These are phyloP conservation scores for Chimonanthus praecox DNA, from an alignment of 164 flowering plant genomes.

Conservation along the genomic window DNA sequence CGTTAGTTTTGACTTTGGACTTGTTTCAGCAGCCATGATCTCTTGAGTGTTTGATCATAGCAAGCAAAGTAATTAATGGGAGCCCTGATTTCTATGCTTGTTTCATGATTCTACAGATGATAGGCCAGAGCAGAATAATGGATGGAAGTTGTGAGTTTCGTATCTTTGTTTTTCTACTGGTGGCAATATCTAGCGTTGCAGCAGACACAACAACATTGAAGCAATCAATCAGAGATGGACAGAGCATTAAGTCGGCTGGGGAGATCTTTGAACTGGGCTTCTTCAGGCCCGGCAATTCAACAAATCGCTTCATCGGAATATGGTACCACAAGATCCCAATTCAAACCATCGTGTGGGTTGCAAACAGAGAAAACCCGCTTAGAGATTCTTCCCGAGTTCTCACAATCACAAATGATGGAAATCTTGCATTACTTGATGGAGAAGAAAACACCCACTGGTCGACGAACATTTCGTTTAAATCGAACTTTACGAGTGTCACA, in stretches of 20 bases:
- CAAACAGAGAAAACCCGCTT: constrained; percentile 6
- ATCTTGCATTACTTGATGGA: neutral
- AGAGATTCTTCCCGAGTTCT: constrained; percentile 1
- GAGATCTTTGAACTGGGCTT: constrained; percentile 8
- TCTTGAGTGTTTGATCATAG: too few relatives aligned
- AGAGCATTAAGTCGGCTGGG: neutral
- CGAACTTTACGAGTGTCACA: neutral
- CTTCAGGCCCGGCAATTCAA: constrained; percentile 8
- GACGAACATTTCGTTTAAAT: neutral
- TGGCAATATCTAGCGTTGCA: neutral
- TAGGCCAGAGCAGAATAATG: neutral
- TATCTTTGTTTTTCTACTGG: neutral
- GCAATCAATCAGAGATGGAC: neutral
- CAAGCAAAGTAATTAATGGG: too few relatives aligned
- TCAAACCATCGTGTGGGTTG: constrained; percentile 5
- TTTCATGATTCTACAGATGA: too few relatives aligned
- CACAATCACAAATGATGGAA: neutral
- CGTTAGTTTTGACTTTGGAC: too few relatives aligned
- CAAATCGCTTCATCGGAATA: constrained; percentile 4
- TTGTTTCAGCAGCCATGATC: too few relatives aligned
- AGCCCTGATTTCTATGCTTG: too few relatives aligned
- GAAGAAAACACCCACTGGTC: neutral
- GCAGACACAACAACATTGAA: neutral
- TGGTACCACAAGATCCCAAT: constrained; percentile 7
- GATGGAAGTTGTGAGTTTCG: neutral